A percentile compares a stretch with the other conserved stretches of the same genome.
Evolutionary conservation across 495 filamentous ascomycete species (phyloP).

Genomic region (Penicillium psychrofluorescens): DNA sequence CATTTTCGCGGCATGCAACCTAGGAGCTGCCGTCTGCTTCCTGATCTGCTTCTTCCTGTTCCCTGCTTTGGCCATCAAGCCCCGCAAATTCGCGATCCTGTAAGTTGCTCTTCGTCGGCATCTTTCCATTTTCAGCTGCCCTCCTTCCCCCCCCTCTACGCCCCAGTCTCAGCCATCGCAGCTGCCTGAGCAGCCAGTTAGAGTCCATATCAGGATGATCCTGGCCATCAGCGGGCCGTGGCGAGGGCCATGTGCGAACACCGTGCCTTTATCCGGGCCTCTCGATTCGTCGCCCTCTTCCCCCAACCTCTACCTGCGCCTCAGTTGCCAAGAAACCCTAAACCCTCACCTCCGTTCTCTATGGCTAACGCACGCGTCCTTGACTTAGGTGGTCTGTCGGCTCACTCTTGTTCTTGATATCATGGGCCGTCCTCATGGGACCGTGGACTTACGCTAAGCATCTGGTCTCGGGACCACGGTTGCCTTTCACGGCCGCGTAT

Average conservation of each 20-base stretch:
- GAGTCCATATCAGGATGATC: constrained; percentile 7
- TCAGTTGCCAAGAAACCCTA: constrained; percentile 21
- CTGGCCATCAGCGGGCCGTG: constrained; percentile 15
- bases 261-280: not conserved
- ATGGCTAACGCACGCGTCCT: too few species aligned
- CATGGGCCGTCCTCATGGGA: constrained; percentile 93
- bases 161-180: not conserved
- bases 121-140: not conserved
- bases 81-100: constrained; percentile 93
- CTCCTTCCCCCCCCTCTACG: not conserved
- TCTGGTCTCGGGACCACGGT: constrained; percentile 71
- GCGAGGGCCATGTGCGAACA: constrained; percentile 19
- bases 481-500: constrained; percentile 95
- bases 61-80: constrained; percentile 67
- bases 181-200: constrained; percentile 6
- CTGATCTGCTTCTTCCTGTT: constrained; percentile 85
- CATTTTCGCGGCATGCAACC: constrained; percentile 85
- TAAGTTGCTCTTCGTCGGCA: constrained; percentile 47
- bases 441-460: constrained; percentile 75
- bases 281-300: constrained; percentile 4
- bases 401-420: constrained; percentile 80
- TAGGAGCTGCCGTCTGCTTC: constrained; percentile 87
- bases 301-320: constrained; percentile 12
- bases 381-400: constrained; percentile 81
- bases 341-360: constrained; percentile 4